phyloP scores from a whole-genome alignment of 78 protist genomes.

The Dictyostelium brefeldianum region DNA sequence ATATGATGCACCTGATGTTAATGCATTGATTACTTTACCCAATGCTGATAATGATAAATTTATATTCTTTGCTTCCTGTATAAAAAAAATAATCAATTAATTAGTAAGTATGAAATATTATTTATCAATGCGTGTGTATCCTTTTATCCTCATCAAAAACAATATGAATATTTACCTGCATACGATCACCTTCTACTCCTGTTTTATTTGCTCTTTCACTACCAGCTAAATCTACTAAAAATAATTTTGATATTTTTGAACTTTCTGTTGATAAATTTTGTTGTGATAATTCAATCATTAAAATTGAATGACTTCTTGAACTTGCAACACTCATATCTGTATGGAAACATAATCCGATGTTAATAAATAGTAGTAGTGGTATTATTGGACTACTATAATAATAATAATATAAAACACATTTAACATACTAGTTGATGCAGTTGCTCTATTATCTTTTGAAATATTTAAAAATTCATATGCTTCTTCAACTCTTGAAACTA shows the following conservation, averaged over 20 bases:
- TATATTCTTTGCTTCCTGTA: slow-evolving; percentile 90
- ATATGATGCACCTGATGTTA: slow-evolving; percentile 62
- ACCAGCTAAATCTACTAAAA: slow-evolving; percentile 96
- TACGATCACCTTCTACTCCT: slow-evolving; percentile 89
- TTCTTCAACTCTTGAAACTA: slow-evolving; percentile 34
- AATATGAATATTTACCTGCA: no score
- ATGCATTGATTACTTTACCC: slow-evolving; percentile 87
- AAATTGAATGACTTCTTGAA: slow-evolving; percentile 91
- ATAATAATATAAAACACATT: not conserved
- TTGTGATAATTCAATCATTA: slow-evolving; percentile 81
- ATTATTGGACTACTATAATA: no score
- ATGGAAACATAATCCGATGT: no score
- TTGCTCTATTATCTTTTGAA: slow-evolving; percentile 80
- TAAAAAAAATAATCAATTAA: no score
- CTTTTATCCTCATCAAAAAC: no score
- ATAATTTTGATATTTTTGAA: slow-evolving; percentile 38
- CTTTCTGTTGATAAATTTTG: slow-evolving; percentile 55
- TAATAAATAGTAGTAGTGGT: no score
- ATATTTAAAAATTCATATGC: slow-evolving; percentile 59
- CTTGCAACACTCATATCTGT: slow-evolving; percentile 88
- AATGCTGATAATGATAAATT: slow-evolving; percentile 90
- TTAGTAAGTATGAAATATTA: no score
- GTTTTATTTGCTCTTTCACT: slow-evolving; percentile 86
- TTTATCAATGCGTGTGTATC: no score
- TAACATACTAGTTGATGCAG: slow-evolving; percentile 83